phyloP scores from a whole-genome alignment of 306 rosid genomes.

The Cicer bijugum region DNA sequence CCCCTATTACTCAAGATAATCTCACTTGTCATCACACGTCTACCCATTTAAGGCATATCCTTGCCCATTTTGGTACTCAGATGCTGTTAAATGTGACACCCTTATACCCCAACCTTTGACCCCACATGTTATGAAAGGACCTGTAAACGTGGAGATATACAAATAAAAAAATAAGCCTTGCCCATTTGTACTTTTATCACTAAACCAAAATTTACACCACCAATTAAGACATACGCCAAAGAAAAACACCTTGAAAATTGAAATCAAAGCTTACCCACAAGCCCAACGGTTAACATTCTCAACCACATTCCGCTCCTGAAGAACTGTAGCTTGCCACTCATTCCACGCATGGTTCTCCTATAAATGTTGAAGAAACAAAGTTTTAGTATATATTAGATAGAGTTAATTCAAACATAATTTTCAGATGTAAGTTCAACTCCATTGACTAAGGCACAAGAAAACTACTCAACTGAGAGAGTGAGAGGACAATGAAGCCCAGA shows the following conservation, averaged over 20 bases:
- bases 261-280: conserved; percentile 78
- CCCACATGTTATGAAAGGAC: background rate
- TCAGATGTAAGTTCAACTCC: conserved; percentile 22
- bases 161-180: background rate
- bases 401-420: conserved; percentile 14
- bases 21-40: conserved; percentile 5
- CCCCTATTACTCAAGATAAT: background rate
- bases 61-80: background rate
- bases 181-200: background rate
- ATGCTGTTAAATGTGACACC: background rate
- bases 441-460: background rate
- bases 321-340: conserved; percentile 83
- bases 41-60: conserved; percentile 16
- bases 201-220: conserved; percentile 19
- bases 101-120: background rate
- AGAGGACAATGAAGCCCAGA: conserved; percentile 14
- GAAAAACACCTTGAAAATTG: conserved; percentile 15
- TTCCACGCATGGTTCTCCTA: conserved; percentile 86
- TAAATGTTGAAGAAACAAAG: conserved; percentile 38
- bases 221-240: conserved; percentile 3
- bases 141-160: background rate
- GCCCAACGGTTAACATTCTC: conserved; percentile 94
- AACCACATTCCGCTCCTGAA: conserved; percentile 83
- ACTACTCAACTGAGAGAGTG: conserved; percentile 16
- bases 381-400: background rate